Base-by-base conservation (phyloP, 2,329 filamentous ascomycete genomes). In the Xylariales sp. region DNA sequence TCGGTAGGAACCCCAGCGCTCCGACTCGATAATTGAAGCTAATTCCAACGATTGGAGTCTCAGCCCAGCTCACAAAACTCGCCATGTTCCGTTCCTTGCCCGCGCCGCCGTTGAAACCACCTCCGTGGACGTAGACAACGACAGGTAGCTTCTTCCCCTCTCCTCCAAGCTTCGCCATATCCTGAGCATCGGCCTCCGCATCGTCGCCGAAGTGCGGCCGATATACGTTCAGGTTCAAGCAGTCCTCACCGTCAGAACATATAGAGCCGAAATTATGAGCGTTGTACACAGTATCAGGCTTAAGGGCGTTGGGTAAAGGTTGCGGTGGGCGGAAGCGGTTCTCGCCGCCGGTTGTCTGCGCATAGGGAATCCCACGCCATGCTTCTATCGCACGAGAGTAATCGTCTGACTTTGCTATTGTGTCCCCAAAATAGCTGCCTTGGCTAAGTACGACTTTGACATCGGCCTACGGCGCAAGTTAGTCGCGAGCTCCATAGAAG, bases 1-100 rank as follows among this genome's bases (percentile, higher is more conserved):
- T 80, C 8, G 77, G 73, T 20, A 87, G 60, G 60, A 91, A 88
- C 0, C 86, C 86, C 53, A 88, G 68, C 4, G 78, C 74, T 3
- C 80, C 79, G 36, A 86, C 70, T 8, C 84, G 72, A 59, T 86
- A 80, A 59, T 76, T 78, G 56, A 82, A 74, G 56, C 69, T 75
- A 38, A 83, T 69, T 24, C 67, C 76, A 31, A 86, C 65, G 38
- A 85, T 62, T 8, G 73, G 72, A 32, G 62, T 55, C 19, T 64
- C 61, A 3, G 71, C 61, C 64, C 74, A 82, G 4, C 73, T 69
- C 11, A 83, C 73, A 61, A 86, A 78, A 25, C 74, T 75, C 0
- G 70, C 72, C 47, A 83, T 76, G 53, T 85, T 73, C 43, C 82
- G 70, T 62, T 74, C 73, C 21, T 64, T 54, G 38, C 74, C 70